Evolutionary conservation across 352 stramenopile genomes (phyloP).

Genomic region (Globisporangium cystogenes): DNA sequence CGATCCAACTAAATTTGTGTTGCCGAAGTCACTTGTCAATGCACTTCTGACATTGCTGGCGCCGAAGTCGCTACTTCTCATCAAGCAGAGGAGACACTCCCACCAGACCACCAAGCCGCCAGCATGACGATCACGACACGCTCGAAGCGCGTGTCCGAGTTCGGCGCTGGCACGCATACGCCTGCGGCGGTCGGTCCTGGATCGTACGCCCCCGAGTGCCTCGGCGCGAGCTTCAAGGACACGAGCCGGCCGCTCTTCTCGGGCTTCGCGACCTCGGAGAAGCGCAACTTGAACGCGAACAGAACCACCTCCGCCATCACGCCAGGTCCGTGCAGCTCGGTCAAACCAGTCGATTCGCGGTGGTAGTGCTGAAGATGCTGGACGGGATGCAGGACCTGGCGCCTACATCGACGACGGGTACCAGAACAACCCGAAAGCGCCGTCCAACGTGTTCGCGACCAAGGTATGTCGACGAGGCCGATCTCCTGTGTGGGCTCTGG

Average conservation of each 20-base stretch:
- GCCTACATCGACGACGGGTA: slow-evolving; percentile 36
- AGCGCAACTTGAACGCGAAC: slow-evolving; percentile 75
- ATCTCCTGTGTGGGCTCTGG: neutral
- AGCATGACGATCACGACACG: slow-evolving; percentile 77
- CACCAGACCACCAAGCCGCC: too few species aligned
- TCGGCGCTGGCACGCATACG: slow-evolving; percentile 32
- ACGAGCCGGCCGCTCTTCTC: slow-evolving; percentile 40
- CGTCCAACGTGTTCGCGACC: slow-evolving; percentile 65
- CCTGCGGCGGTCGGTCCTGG: slow-evolving; percentile 56
- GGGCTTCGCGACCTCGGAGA: slow-evolving; percentile 63
- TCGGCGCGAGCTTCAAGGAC: slow-evolving; percentile 43
- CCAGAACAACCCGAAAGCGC: slow-evolving; percentile 10
- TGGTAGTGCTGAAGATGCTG: neutral
- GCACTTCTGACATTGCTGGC: too few species aligned
- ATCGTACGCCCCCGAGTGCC: slow-evolving; percentile 49
- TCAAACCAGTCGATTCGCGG: neutral
- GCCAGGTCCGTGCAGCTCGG: slow-evolving; percentile 20
- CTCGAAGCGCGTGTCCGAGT: slow-evolving; percentile 65
- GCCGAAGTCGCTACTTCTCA: too few species aligned
- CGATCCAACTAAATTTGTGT: neutral
- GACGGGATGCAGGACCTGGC: slow-evolving; percentile 30
- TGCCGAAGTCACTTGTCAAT: neutral
- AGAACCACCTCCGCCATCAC: slow-evolving; percentile 74
- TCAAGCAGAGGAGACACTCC: too few species aligned
- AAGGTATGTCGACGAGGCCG: slow-evolving; percentile 27